Percentiles rank a stretch among this genome's conserved stretches.
These are phyloP conservation scores for Dictyophora rubrovolvata DNA, from an alignment of 768 basidiomycete genomes.

Conservation along the genomic window DNA sequence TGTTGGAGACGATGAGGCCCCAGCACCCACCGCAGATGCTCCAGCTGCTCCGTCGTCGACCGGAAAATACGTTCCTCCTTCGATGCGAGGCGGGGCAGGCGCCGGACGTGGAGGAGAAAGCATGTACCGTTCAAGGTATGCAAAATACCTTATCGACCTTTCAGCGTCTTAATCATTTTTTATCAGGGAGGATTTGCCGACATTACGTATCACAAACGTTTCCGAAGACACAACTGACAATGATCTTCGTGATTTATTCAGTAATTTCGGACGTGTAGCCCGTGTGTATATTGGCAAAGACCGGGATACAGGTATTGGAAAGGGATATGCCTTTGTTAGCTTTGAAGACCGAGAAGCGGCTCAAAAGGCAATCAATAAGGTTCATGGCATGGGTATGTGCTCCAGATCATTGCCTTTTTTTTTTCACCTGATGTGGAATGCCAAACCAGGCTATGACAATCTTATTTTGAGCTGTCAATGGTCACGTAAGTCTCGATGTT, in stretches of 20 bases:
- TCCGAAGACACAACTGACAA: conserved; percentile 91
- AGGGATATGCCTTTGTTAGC: conserved; percentile 95
- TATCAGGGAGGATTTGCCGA: conserved; percentile 82
- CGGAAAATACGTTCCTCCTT: conserved; percentile 92
- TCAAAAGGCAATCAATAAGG: conserved; percentile 84
- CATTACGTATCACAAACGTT: conserved; percentile 93
- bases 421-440: not conserved
- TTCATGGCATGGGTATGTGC: conserved; percentile 63
- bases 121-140: conserved; percentile 36
- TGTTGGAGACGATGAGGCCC: conserved; percentile 26
- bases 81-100: conserved; percentile 62
- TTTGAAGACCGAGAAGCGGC: conserved; percentile 77
- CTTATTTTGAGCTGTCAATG: conserved; percentile 66
- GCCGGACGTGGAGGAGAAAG: conserved; percentile 58
- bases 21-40: conserved; percentile 25
- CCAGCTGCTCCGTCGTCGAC: conserved; percentile 30
- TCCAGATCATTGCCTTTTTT: not conserved
- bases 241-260: conserved; percentile 88
- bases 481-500: conserved; percentile 39
- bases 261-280: conserved; percentile 72
- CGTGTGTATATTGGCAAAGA: conserved; percentile 93
- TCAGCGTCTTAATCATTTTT: conserved; percentile 22
- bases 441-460: conserved; percentile 54
- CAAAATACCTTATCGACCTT: conserved; percentile 21
- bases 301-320: conserved; percentile 87